Evolutionary conservation across 148 eudicot species (phyloP).

Genomic region (Beta vulgaris): DNA sequence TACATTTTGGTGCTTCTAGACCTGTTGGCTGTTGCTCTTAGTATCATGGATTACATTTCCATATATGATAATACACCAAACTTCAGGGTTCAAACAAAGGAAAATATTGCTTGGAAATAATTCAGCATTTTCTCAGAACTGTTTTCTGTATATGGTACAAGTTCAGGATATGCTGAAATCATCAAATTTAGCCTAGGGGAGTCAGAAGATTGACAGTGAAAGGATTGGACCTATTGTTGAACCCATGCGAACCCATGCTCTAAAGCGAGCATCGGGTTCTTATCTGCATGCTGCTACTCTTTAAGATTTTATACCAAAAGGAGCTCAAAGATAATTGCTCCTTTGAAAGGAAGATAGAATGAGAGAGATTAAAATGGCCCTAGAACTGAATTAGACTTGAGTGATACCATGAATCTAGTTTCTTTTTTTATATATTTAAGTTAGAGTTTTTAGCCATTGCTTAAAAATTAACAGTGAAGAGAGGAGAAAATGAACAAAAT

Average conservation of each 20-base stretch:
- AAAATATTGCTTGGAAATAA: neutral
- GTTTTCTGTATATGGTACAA: neutral
- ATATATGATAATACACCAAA: neutral
- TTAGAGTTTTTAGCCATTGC: neutral
- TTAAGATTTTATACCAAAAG: constrained; percentile 28
- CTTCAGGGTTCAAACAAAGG: neutral
- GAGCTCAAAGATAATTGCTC: constrained; percentile 30
- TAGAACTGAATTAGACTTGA: neutral
- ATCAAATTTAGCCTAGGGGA: neutral
- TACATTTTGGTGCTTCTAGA: neutral
- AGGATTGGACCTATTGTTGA: constrained; percentile 10
- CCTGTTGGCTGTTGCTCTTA: neutral
- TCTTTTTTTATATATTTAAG: neutral
- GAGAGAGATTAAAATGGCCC: neutral
- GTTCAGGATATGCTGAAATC: neutral
- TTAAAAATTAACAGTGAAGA: neutral
- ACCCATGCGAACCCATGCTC: constrained; percentile 38
- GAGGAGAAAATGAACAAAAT: neutral
- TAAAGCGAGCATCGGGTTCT: constrained; percentile 64
- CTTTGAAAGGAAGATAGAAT: constrained; percentile 13
- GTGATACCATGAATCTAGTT: constrained; percentile 12
- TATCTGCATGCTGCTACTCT: constrained; percentile 37
- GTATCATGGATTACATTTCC: neutral
- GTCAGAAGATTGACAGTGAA: neutral
- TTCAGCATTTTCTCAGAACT: neutral